Base-by-base conservation (phyloP, 78 protist species). In the Emiliania huxleyi region DNA sequence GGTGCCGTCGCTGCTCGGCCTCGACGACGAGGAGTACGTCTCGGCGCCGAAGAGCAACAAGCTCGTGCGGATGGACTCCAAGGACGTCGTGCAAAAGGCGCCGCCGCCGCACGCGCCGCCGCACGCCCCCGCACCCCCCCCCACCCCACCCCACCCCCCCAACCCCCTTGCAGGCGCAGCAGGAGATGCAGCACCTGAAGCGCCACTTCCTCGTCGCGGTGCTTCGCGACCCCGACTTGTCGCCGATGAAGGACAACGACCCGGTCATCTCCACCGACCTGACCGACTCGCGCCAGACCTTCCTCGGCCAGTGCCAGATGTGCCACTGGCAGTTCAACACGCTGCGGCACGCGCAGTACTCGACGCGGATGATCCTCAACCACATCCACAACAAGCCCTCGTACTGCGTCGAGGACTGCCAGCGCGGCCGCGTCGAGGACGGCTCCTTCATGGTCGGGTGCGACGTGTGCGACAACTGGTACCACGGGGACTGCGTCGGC, bases 241-340 rank as follows among this genome's bases (percentile, higher is more conserved):
- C 87, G 22, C 87, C 87, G 48, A 0, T 5, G 49, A 42, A 40
- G n/a, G 87, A 77, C 35, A 4, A 37, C 22, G 87, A 77, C 35
- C 87, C 87, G 19, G 87, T 37, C 21, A 42, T 77, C 2, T 37
- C 87, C 38, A 42, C 45, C 29, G 48, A 38, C 43, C 46, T 77
- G 12, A 40, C 87, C 37, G 52, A 81, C 56, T 44, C 49, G 21
- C 89, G 89, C 15, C 25, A 42, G 38, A 44, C 12, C 15, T 44
- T 81, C 12, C 89, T 81, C 37, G 38, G 56, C 19, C 49, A 44
- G 19, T 81, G 89, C 38, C 89, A 81, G 22, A 1, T 29, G 19
- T 6, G 56, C 21, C 89, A 81, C 89, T 81, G 89, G 89, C 89
- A 81, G 56, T 81, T 81, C 38, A 29, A 42, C 40, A 29, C n/a